These are phyloP conservation scores for Fusarium denticulatum DNA, from an alignment of 2,329 filamentous ascomycete genomes.

Conservation along the genomic window DNA sequence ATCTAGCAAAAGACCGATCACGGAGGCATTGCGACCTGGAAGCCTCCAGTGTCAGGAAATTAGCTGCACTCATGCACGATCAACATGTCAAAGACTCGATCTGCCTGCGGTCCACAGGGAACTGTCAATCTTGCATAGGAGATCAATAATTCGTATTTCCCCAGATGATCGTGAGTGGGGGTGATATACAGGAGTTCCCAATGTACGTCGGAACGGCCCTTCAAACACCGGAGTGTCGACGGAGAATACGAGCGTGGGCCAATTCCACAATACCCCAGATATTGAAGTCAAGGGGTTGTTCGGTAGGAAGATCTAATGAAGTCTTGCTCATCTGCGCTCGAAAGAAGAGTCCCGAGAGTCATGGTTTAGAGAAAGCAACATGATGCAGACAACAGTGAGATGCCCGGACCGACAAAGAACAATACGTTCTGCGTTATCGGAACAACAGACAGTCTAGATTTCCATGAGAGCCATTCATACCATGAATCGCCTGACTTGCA, in stretches of 20 bases:
- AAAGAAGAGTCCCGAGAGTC: neutral
- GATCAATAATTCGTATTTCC: constrained; percentile 11
- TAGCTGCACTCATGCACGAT: neutral
- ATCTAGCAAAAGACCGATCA: neutral
- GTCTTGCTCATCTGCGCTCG: neutral
- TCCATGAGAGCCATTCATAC: neutral
- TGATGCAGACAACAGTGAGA: neutral
- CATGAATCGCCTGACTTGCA: constrained; percentile 1
- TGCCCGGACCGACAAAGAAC: neutral
- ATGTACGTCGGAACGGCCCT: constrained; percentile 25
- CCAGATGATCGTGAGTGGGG: constrained; percentile 30
- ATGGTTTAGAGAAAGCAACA: neutral
- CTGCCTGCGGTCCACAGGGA: neutral
- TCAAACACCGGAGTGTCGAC: constrained; percentile 12
- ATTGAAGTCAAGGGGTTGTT: neutral
- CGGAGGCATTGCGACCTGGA: neutral
- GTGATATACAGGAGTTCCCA: constrained; percentile 23
- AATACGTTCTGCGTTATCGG: constrained; percentile 1
- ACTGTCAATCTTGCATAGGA: neutral
- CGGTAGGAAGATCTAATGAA: neutral
- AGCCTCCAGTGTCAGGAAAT: neutral
- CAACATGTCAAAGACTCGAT: neutral
- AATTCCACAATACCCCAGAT: constrained; percentile 8
- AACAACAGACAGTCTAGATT: neutral
- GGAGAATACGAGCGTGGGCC: neutral